phyloP scores from a whole-genome alignment of 129 eudicot genomes.

The Artemisia tridentata region DNA sequence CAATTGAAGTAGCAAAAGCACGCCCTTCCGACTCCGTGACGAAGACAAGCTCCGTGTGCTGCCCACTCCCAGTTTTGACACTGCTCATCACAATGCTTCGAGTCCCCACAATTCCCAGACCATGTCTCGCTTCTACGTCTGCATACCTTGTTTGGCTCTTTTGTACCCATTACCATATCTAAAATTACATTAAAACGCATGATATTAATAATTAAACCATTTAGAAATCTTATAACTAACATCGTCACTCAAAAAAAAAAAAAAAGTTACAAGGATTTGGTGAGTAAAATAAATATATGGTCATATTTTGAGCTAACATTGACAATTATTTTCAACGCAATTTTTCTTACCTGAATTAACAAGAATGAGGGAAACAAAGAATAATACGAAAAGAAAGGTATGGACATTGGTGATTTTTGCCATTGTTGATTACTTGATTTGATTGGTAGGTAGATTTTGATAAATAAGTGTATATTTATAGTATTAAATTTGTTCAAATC shows the following conservation, averaged over 20 bases:
- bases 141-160: background rate
- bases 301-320: background rate
- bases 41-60: conserved; percentile 31
- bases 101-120: conserved; percentile 23
- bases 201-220: background rate
- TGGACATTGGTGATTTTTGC: conserved; percentile 9
- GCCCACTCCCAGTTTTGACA: conserved; percentile 29
- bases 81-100: conserved; percentile 19
- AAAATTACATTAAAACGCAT: background rate
- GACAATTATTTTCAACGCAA: background rate
- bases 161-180: conserved; percentile 1
- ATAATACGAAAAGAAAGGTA: background rate
- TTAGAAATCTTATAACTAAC: background rate
- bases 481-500: conserved; percentile 1
- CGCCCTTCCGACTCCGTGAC: conserved; percentile 11
- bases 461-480: conserved; percentile 12
- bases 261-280: background rate
- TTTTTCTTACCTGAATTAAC: conserved; percentile 12
- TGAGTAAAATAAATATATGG: no score
- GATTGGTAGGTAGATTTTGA: background rate
- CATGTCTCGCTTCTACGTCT: conserved; percentile 31
- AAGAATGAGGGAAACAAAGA: conserved; percentile 10
- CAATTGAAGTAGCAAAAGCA: conserved; percentile 37
- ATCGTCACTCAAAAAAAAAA: background rate
- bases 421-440: background rate